Percentiles rank a stretch among this genome's conserved stretches.
phyloP scores from a whole-genome alignment of 768 basidiomycete species.

The Podaxis pistillaris region DNA sequence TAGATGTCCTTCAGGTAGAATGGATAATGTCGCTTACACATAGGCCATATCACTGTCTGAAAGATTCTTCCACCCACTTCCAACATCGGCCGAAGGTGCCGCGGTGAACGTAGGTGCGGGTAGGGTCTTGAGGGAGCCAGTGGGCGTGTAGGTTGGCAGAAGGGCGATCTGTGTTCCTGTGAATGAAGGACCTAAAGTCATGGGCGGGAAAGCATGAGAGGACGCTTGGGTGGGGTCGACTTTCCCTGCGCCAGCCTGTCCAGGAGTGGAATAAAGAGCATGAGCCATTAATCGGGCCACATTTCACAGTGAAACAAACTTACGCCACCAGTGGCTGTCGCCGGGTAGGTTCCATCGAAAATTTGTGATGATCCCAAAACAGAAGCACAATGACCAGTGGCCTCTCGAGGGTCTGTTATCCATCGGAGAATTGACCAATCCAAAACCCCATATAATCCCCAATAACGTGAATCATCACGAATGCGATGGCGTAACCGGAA shows the following conservation, averaged over 20 bases:
- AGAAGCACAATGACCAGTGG: slow-evolving; percentile 41
- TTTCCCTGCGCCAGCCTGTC: slow-evolving; percentile 53
- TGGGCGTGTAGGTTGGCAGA: slow-evolving; percentile 72
- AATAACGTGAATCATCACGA: background rate
- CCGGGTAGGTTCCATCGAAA: slow-evolving; percentile 53
- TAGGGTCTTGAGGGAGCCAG: slow-evolving; percentile 62
- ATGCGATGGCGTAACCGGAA: background rate
- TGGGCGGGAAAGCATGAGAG: slow-evolving; percentile 63
- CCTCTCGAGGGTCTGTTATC: slow-evolving; percentile 42
- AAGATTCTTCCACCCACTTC: slow-evolving; percentile 75
- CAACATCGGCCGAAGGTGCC: slow-evolving; percentile 51
- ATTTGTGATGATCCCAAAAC: slow-evolving; percentile 35
- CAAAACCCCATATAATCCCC: background rate
- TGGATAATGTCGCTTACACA: slow-evolving; percentile 35
- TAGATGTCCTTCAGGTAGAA: slow-evolving; percentile 3
- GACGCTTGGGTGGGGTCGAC: slow-evolving; percentile 51
- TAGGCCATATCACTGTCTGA: slow-evolving; percentile 59
- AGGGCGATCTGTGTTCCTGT: slow-evolving; percentile 50
- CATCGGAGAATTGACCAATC: background rate
- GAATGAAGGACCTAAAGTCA: slow-evolving; percentile 50
- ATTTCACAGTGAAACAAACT: slow-evolving; percentile 17
- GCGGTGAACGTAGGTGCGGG: slow-evolving; percentile 62
- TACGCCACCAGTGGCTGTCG: slow-evolving; percentile 72
- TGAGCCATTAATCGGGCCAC: background rate
- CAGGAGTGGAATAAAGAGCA: background rate